Base-by-base conservation (phyloP, 345 rosid species). In the Jatropha curcas region DNA sequence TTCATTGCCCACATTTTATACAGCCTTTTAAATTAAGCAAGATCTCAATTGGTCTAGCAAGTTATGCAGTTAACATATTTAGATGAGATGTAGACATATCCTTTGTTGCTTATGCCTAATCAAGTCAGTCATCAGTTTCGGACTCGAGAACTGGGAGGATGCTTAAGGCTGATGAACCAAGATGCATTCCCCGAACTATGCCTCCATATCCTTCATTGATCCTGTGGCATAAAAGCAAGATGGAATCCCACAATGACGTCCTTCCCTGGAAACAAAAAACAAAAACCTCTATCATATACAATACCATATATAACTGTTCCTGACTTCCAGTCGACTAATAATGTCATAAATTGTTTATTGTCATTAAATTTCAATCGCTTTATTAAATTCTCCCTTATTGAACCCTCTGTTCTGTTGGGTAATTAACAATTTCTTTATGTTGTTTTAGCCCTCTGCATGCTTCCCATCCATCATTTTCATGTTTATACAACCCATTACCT, bases 211-310 rank as follows among this genome's bases (percentile, higher is more conserved):
- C 94, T 45, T 84, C 83, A 83, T 89, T 90, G 65, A 92, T 84
- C 82, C 89, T 86, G 70, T 92, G 90, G 84, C 97, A 89, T 75
- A 88, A 53, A 13, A 94, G 84, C 83, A 92, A 76, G 73, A 92
- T 80, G 22, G 98, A 83, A 84, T 92, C 97, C 98, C 99, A 92
- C 65, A 92, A 65, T 34, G 97, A 92, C 37, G 97, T 88, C 68
- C 99, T 82, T 74, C 99, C 99, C 98, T 92, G 97, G 57, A 67
- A 75, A 66, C 8, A 41, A 71, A 60, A 57, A 53, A 46, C 35
- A 73, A 14, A 1, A 74, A 57, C 50, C 39, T 53, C n/a, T 76
- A 35, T 71, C 53, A 41, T 16, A 50, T 28, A 5, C 20, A 12
- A 2, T 2, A 24, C 14, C 52, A 24, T 35, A 25, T 4, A 59